Evolutionary conservation across 768 basidiomycete species (phyloP).

Genomic region (Lactarius vividus): DNA sequence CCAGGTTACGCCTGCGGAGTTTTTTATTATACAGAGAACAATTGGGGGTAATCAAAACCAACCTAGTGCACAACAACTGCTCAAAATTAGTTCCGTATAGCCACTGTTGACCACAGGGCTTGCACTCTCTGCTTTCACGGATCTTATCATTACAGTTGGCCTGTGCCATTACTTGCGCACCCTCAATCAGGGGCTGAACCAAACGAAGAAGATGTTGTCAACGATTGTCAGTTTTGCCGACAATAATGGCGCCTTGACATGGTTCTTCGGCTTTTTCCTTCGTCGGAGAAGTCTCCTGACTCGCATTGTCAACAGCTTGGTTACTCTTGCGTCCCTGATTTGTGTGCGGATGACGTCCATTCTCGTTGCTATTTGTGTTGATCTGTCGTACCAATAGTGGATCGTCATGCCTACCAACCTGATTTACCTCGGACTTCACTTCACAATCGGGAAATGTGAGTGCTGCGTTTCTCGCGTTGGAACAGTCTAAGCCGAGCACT

Average conservation of each 20-base stretch:
- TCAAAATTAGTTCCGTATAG: constrained; percentile 2
- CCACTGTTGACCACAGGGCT: constrained; percentile 15
- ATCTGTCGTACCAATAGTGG: constrained; percentile 15
- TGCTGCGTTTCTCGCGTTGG: not conserved
- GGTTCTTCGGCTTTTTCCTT: not conserved
- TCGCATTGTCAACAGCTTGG: constrained; percentile 1
- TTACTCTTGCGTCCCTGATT: constrained; percentile 12
- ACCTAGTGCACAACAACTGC: not conserved
- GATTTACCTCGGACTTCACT: constrained; percentile 22
- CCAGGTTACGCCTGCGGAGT: constrained; percentile 7
- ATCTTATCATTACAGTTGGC: constrained; percentile 13
- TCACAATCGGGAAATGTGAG: constrained; percentile 23
- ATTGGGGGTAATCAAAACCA: constrained; percentile 8
- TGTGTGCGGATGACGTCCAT: not conserved
- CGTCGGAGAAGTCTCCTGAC: not conserved
- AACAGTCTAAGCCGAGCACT: not conserved
- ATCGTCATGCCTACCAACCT: constrained; percentile 7
- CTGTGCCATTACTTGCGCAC: constrained; percentile 23
- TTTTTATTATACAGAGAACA: not conserved
- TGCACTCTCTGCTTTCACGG: constrained; percentile 17
- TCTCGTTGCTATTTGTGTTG: not conserved
- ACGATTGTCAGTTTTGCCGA: constrained; percentile 19
- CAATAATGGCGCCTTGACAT: constrained; percentile 22
- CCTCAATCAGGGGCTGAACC: constrained; percentile 14
- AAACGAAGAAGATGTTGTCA: constrained; percentile 18